Percentiles rank a stretch among this genome's conserved stretches.
Evolutionary conservation across 2,329 filamentous ascomycete genomes (phyloP).

Genomic region (Coniochaeta pulveracea): DNA sequence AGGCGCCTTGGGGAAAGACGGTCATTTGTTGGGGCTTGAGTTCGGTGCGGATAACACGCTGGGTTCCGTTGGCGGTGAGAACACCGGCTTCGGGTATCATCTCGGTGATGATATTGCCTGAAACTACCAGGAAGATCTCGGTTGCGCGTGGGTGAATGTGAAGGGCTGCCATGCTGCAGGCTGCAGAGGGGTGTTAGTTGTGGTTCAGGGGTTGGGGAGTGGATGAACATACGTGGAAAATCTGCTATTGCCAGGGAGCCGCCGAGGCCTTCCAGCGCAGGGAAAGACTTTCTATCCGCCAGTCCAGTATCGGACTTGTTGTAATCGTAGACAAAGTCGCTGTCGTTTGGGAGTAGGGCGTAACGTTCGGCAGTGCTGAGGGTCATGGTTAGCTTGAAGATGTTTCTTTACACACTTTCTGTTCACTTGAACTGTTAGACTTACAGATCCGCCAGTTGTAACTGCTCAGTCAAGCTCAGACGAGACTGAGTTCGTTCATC

Average conservation of each 20-base stretch:
- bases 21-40: constrained; percentile 6
- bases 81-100: constrained; percentile 7
- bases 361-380: constrained; percentile 28
- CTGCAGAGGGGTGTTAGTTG: too few species aligned
- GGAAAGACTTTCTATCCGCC: constrained; percentile 45
- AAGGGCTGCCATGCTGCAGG: constrained; percentile 11
- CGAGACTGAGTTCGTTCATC: neutral
- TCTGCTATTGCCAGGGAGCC: constrained; percentile 4
- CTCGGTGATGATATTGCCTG: constrained; percentile 6
- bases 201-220: neutral
- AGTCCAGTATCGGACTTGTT: constrained; percentile 24
- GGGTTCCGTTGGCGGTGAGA: constrained; percentile 3
- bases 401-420: neutral
- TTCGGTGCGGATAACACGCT: constrained; percentile 16
- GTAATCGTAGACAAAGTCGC: constrained; percentile 39
- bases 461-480: constrained; percentile 6
- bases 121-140: constrained; percentile 7
- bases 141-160: constrained; percentile 9
- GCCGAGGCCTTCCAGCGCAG: constrained; percentile 36
- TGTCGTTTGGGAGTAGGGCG: constrained; percentile 27
- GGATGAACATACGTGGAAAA: constrained; percentile 3
- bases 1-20: constrained; percentile 7
- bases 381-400: neutral
- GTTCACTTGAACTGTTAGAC: constrained; percentile 6
- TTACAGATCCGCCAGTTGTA: constrained; percentile 24